A percentile compares a stretch with the other conserved stretches of the same genome.
phyloP scores from a whole-genome alignment of 495 filamentous ascomycete genomes.

The Podospora sp. region DNA sequence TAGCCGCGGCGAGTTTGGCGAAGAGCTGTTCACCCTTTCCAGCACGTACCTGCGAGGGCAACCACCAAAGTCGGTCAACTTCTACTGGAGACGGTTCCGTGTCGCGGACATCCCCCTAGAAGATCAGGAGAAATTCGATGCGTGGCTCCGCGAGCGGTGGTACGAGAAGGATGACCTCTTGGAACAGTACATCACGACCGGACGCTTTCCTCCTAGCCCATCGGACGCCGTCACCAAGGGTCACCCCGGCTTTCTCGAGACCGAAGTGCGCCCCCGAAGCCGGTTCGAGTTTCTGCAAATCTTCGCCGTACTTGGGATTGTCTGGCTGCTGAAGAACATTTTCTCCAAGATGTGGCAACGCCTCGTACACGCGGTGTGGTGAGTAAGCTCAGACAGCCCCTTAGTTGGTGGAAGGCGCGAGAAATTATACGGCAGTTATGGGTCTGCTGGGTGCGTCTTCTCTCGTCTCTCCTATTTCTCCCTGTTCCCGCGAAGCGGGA shows the following conservation, averaged over 20 bases:
- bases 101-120: constrained; percentile 68
- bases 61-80: constrained; percentile 80
- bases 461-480: background rate
- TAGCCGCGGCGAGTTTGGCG: constrained; percentile 70
- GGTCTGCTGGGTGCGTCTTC: background rate
- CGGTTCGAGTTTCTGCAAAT: constrained; percentile 56
- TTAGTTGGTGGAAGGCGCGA: too few species aligned
- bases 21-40: constrained; percentile 73
- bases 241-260: constrained; percentile 47
- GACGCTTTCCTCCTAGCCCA: constrained; percentile 62
- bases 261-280: constrained; percentile 49
- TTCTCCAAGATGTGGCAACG: constrained; percentile 33
- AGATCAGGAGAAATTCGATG: constrained; percentile 62
- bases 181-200: constrained; percentile 68
- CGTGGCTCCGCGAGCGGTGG: constrained; percentile 78
- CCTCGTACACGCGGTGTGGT: background rate
- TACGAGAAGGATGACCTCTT: constrained; percentile 77
- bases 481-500: background rate
- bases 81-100: constrained; percentile 78
- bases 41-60: constrained; percentile 75
- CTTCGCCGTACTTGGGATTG: constrained; percentile 45
- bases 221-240: constrained; percentile 36
- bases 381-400: background rate
- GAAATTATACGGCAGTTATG: too few species aligned
- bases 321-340: constrained; percentile 40